A percentile compares a stretch with the other conserved stretches of the same genome.
These are phyloP conservation scores for Drosera capensis DNA, from an alignment of 148 eudicot species.

Conservation along the genomic window DNA sequence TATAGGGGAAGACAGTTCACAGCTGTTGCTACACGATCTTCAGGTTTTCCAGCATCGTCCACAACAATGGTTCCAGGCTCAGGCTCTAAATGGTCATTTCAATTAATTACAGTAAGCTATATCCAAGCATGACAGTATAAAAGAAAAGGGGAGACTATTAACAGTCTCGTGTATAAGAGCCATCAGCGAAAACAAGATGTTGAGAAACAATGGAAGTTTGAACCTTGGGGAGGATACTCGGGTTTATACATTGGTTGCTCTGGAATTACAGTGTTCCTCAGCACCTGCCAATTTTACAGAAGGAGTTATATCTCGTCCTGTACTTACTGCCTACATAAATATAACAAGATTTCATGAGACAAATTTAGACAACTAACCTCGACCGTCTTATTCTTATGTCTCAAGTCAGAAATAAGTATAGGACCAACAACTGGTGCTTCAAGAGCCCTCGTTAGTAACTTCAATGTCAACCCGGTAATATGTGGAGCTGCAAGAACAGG, in stretches of 20 bases:
- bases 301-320: no score
- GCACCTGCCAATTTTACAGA: no score
- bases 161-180: not conserved
- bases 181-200: not conserved
- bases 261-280: slow-evolving; percentile 83
- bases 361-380: slow-evolving; percentile 4
- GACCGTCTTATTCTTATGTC: slow-evolving; percentile 59
- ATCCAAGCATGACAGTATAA: not conserved
- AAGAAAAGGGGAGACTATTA: not conserved
- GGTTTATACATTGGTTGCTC: slow-evolving; percentile 88
- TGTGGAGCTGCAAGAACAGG: slow-evolving; percentile 66
- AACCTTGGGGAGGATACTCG: slow-evolving; percentile 95
- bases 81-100: slow-evolving; percentile 33
- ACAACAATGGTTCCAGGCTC: slow-evolving; percentile 41
- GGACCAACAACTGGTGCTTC: slow-evolving; percentile 62
- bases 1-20: slow-evolving; percentile 50
- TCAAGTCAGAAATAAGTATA: slow-evolving; percentile 34
- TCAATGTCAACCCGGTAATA: slow-evolving; percentile 47
- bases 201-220: not conserved
- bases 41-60: slow-evolving; percentile 61
- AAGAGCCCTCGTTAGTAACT: slow-evolving; percentile 36
- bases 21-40: slow-evolving; percentile 64
- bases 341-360: no score
- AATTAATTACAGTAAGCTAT: not conserved
- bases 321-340: no score